These are phyloP conservation scores for Ceratocystis lukuohia DNA, from an alignment of 2,329 filamentous ascomycete species.

Conservation along the genomic window DNA sequence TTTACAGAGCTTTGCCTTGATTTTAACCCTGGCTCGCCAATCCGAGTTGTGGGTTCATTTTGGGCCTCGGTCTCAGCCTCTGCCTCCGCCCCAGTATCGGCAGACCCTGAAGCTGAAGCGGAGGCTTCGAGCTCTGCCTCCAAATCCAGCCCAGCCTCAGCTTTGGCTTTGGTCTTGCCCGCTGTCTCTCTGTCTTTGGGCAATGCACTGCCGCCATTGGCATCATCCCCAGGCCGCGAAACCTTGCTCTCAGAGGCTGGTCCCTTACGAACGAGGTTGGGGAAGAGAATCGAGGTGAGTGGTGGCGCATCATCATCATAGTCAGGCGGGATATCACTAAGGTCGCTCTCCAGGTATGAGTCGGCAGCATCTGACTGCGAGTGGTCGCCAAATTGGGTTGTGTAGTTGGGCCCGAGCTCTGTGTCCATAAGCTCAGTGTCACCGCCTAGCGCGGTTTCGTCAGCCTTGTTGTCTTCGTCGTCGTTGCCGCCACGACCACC, in stretches of 20 bases:
- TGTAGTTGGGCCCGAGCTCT: slow-evolving; percentile 25
- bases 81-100: neutral
- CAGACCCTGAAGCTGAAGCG: too few species aligned
- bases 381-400: slow-evolving; percentile 23
- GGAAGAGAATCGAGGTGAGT: slow-evolving; percentile 33
- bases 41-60: neutral
- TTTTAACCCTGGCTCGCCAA: neutral
- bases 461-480: slow-evolving; percentile 25
- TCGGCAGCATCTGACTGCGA: slow-evolving; percentile 22
- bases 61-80: neutral
- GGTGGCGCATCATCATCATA: slow-evolving; percentile 45
- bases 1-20: neutral
- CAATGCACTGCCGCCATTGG: neutral
- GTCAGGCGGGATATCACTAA: slow-evolving; percentile 49
- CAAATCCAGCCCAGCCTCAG: neutral
- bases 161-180: neutral
- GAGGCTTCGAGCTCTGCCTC: too few species aligned
- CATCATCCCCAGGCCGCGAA: neutral
- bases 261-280: slow-evolving; percentile 29
- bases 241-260: slow-evolving; percentile 16
- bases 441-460: slow-evolving; percentile 19
- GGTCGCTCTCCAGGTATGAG: slow-evolving; percentile 55
- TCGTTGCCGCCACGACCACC: slow-evolving; percentile 22
- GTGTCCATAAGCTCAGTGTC: slow-evolving; percentile 22
- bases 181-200: slow-evolving; percentile 6